Evolutionary conservation across 768 basidiomycete species (phyloP).

Genomic region (Pluteus cervinus): DNA sequence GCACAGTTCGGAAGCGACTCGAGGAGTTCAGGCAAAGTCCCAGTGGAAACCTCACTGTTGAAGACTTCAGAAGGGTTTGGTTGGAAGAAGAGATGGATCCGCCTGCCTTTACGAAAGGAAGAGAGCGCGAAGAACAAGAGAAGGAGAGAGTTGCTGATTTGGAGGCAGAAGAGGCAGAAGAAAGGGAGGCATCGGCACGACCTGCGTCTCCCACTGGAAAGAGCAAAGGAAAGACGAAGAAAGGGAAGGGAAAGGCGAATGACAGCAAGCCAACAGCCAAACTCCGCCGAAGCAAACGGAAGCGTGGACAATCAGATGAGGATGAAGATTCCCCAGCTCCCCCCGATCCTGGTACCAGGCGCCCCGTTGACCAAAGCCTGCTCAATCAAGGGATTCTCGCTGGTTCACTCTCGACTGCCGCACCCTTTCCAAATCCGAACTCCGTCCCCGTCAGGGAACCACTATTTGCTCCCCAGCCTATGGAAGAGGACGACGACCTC

Average conservation of each 20-base stretch:
- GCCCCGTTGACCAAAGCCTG: constrained; percentile 49
- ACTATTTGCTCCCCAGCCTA: constrained; percentile 40
- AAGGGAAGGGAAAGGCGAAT: constrained; percentile 25
- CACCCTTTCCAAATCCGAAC: background rate
- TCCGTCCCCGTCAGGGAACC: constrained; percentile 29
- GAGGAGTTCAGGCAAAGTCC: constrained; percentile 93
- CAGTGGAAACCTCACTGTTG: constrained; percentile 78
- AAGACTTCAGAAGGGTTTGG: constrained; percentile 89
- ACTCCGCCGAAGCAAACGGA: constrained; percentile 33
- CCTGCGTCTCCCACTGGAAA: no score
- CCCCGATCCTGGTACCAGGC: constrained; percentile 17
- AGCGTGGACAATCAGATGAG: constrained; percentile 31
- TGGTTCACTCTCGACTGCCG: constrained; percentile 35
- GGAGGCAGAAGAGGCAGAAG: constrained; percentile 19
- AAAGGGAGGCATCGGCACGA: constrained; percentile 16
- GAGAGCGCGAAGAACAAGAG: constrained; percentile 66
- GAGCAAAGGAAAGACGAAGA: constrained; percentile 19
- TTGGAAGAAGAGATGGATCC: constrained; percentile 89
- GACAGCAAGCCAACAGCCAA: constrained; percentile 26
- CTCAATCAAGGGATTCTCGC: constrained; percentile 65
- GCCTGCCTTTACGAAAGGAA: constrained; percentile 79
- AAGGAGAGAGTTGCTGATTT: constrained; percentile 36
- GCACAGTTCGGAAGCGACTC: constrained; percentile 85
- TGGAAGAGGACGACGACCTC: constrained; percentile 33
- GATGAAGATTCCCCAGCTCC: constrained; percentile 19